A percentile compares a stretch with the other conserved stretches of the same genome.
Conservation (phyloP, 495 filamentous ascomycete genomes). For the Bathelium albidoporum region DNA sequence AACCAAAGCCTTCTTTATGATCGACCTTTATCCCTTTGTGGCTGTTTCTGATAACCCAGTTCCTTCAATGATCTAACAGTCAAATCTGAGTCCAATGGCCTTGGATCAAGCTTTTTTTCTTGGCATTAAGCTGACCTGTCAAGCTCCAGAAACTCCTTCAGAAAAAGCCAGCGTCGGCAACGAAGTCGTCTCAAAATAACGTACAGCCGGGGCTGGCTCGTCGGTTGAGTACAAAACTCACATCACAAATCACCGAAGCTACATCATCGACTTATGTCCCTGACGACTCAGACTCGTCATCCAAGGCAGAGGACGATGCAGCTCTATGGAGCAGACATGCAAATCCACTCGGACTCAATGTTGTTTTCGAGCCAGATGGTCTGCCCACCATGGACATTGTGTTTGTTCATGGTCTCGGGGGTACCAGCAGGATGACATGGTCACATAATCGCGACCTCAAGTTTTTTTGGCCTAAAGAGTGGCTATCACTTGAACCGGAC, state of each 20-base stretch:
- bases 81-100: not conserved
- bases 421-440: conserved; percentile 31
- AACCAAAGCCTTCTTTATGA: no score
- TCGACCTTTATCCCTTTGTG: no score
- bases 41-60: no score
- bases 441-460: conserved; percentile 21
- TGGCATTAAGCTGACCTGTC: not conserved
- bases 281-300: not conserved
- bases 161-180: not conserved
- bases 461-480: conserved; percentile 28
- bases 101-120: not conserved
- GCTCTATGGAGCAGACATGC: not conserved
- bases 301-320: not conserved
- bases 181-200: not conserved
- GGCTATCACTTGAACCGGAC: conserved; percentile 28
- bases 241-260: not conserved
- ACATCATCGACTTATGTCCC: not conserved
- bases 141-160: not conserved
- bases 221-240: not conserved
- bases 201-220: not conserved
- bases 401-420: conserved; percentile 33
- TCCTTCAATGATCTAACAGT: no score
- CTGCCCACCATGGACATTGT: conserved; percentile 17
- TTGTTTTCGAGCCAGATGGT: conserved; percentile 22
- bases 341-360: conserved; percentile 26